phyloP scores from a whole-genome alignment of 257 asterid genomes.

The Primulina eburnea region DNA sequence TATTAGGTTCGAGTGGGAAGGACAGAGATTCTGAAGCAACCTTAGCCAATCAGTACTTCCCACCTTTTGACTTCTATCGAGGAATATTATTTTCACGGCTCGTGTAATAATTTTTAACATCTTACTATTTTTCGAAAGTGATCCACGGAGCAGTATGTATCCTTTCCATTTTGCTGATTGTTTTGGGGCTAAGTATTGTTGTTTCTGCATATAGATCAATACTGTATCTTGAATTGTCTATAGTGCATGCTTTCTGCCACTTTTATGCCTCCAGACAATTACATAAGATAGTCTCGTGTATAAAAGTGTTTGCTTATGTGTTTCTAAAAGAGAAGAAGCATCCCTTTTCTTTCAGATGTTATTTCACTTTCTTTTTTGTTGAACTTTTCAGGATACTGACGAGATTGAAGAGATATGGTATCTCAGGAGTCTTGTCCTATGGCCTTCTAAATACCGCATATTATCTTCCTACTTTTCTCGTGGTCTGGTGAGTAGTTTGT shows the following conservation, averaged over 20 bases:
- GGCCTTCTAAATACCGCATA: conserved; percentile 86
- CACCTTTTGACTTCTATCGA: conserved; percentile 20
- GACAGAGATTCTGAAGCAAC: conserved; percentile 33
- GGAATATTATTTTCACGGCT: conserved; percentile 4
- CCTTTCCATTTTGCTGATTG: conserved; percentile 9
- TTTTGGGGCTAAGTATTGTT: conserved; percentile 6
- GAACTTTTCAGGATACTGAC: conserved; percentile 50
- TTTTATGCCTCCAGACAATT: conserved; percentile 5
- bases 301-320: conserved; percentile 8
- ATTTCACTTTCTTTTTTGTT: conserved; percentile 31
- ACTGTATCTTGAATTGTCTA: conserved; percentile 7
- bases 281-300: neutral
- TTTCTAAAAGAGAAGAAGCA: neutral
- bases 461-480: conserved; percentile 78
- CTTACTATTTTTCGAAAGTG: conserved; percentile 7
- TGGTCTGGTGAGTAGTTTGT: conserved; percentile 69
- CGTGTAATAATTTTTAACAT: conserved; percentile 6
- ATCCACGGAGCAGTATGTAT: conserved; percentile 12
- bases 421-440: conserved; percentile 79
- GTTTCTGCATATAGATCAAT: conserved; percentile 1
- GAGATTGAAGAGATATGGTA: conserved; percentile 75
- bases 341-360: conserved; percentile 11
- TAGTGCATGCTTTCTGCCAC: conserved; percentile 3
- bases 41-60: conserved; percentile 49
- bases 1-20: conserved; percentile 46